Evolutionary conservation across 257 asterid species (phyloP), one percentile per base, ranked within the genome.

Genomic region (Solanum megistacrolobum): DNA sequence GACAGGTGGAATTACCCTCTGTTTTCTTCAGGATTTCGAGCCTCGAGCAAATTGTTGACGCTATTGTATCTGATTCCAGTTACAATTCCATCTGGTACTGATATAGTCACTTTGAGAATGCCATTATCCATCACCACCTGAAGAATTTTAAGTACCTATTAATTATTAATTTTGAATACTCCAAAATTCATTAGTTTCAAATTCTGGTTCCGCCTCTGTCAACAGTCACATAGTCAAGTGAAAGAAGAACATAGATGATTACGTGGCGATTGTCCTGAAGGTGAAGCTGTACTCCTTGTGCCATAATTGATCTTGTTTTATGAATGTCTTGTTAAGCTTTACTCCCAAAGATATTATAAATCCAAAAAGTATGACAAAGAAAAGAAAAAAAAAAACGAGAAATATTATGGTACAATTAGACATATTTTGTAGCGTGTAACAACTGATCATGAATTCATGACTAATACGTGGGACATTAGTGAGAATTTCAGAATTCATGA

Each of bases 91-190:
- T 94, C 96, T 23, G 98, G 98, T 87, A 93, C 92, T 36, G 96
- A 87, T 89, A 95, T 81, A 41, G 94, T 92, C 83, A 94, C 92
- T 88, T 93, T 94, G 35, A 94, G 88, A 16, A 93, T 91, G 60
- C 98, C 98, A 90, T 95, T 94, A 89, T 94, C 98, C 65, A 95
- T 90, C 83, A 93, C 92, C 75, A 94, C 93, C 98, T 95, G 95
- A 29, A 81, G 69, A 46, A 46, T 46, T 41, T 81, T 9, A 14
- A 0, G 3, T 4, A 7, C 3, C 14, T 79, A 14, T 76, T 23
- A 74, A 21, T 74, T 35, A 8, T 25, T 31, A 12, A 9, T 6
- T 73, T 38, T 23, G 10, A 6, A 27, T 3, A n/a, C n/a, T 36
- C 20, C 83, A 23, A 36, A 1, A 75, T 75, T 5, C 2, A 2